Evolutionary conservation across 208 protist genomes (phyloP), one percentile per base, ranked within the genome.

Genomic region (Acanthamoeba castellanii): DNA sequence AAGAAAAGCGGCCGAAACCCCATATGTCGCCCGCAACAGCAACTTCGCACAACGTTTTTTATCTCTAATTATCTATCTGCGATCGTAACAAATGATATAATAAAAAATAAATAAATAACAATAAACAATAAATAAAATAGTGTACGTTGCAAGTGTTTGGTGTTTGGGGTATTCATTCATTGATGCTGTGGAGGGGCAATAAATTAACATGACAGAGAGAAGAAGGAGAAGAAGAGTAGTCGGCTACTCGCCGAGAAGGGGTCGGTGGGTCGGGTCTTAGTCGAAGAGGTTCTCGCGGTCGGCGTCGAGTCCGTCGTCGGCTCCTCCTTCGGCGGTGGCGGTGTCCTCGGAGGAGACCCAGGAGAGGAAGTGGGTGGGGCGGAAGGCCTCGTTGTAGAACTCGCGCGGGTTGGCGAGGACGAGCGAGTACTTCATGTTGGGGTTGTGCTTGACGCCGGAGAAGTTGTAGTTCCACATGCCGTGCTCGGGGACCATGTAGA

Each of bases 391-490:
- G 97, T 99, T 97, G 96, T 99, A 99, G 92, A 99, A 99, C 82
- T 98, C 96, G 72, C 98, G 97, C 25, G 99, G 99, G 95, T 98
- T 98, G 55, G 96, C 98, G 18, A 99, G 95, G 87, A 96, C 95
- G 45, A 99, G 82, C 34, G 96, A 96, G 95, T 99, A 99, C 45
- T 96, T 94, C 98, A 99, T 99, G 89, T 47, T 96, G 27, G 96
- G 30, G 55, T 96, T 96, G 94, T 99, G 98, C 68, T 97, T 98
- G 61, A 98, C 96, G 68, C 98, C 98, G 85, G 98, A 98, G 94
- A 99, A 99, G 97, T 99, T 99, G 95, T 99, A 99, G 95, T 99
- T 99, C 99, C 99, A 99, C 47, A 96, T 96, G 82, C 97, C 96
- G 59, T 98, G 93, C 66, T 97, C 95, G 16, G 99, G 99, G 16